Percentiles rank a stretch among this genome's conserved stretches.
These are phyloP conservation scores for Xylariaceae sp. DNA, from an alignment of 2,329 filamentous ascomycete species.

Conservation along the genomic window DNA sequence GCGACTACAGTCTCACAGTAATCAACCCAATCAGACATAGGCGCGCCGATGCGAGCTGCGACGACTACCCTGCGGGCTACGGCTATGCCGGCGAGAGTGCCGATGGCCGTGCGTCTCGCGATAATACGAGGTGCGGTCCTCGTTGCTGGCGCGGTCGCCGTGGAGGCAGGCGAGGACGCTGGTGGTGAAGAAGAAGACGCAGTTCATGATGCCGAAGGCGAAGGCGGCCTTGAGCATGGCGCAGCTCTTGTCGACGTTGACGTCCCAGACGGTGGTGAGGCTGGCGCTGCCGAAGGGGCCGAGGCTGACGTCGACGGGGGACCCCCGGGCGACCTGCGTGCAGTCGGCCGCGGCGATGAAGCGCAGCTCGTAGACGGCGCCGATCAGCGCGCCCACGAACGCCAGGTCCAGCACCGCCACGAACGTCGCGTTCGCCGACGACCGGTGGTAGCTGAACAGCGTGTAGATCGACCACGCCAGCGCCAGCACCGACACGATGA, in stretches of 20 bases:
- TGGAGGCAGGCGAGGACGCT: conserved; percentile 67
- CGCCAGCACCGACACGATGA: conserved; percentile 67
- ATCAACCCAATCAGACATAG: conserved; percentile 47
- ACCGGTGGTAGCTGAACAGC: conserved; percentile 68
- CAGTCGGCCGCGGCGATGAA: conserved; percentile 69
- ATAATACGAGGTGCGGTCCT: conserved; percentile 42
- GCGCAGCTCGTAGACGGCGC: conserved; percentile 61
- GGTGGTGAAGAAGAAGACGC: conserved; percentile 78
- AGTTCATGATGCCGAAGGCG: conserved; percentile 88
- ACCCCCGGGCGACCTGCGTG: conserved; percentile 54
- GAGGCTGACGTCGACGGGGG: conserved; percentile 59
- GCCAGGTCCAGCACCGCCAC: conserved; percentile 62
- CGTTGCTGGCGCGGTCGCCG: conserved; percentile 47
- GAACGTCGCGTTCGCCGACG: conserved; percentile 61
- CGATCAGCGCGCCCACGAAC: conserved; percentile 67
- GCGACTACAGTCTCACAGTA: not conserved
- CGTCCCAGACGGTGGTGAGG: conserved; percentile 52
- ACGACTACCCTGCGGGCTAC: conserved; percentile 45
- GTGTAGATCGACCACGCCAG: conserved; percentile 67
- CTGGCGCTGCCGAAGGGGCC: conserved; percentile 63
- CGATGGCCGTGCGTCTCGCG: conserved; percentile 53
- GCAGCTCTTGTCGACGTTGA: conserved; percentile 74
- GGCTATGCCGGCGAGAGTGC: conserved; percentile 47
- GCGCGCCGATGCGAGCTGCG: conserved; percentile 51
- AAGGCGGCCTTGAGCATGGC: conserved; percentile 90